Conservation (phyloP, 2,329 filamentous ascomycete genomes). For the Aspergillus sp. region DNA sequence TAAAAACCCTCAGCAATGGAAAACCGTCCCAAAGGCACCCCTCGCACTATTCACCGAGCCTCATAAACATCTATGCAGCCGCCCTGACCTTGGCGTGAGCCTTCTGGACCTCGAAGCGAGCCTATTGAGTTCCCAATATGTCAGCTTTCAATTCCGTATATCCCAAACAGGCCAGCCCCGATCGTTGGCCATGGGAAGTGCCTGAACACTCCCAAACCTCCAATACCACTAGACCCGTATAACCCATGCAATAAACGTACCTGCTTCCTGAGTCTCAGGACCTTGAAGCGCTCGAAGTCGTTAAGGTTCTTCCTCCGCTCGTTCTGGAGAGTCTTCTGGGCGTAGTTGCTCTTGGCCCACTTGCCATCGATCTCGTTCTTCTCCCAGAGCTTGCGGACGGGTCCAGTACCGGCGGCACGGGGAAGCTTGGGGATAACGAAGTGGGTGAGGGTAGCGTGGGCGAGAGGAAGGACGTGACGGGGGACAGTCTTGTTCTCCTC, state of each 20-base stretch:
- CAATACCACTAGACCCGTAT: no score
- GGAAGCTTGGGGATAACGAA: slow-evolving; percentile 83
- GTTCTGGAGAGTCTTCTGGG: slow-evolving; percentile 84
- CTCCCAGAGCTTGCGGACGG: slow-evolving; percentile 86
- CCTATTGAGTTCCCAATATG: slow-evolving; percentile 37
- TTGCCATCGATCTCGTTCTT: slow-evolving; percentile 86
- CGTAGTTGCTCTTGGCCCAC: slow-evolving; percentile 88
- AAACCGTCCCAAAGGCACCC: slow-evolving; percentile 35
- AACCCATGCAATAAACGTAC: slow-evolving; percentile 45
- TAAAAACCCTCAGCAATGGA: slow-evolving; percentile 31
- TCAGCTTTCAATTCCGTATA: slow-evolving; percentile 8
- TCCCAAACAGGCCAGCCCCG: no score
- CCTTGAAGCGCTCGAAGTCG: slow-evolving; percentile 99
- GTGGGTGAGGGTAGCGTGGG: slow-evolving; percentile 80
- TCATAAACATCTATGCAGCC: slow-evolving; percentile 46
- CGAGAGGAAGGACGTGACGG: slow-evolving; percentile 80
- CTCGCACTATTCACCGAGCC: slow-evolving; percentile 40
- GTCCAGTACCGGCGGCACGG: slow-evolving; percentile 74
- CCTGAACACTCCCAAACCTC: no score
- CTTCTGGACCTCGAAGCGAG: slow-evolving; percentile 96
- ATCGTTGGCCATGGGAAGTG: no score
- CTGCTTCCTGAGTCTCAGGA: slow-evolving; percentile 99
- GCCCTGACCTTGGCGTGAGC: slow-evolving; percentile 88
- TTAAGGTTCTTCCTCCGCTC: slow-evolving; percentile 85
- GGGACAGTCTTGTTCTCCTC: slow-evolving; percentile 74